Evolutionary conservation across 2,329 filamentous ascomycete species (phyloP), one percentile per base, ranked within the genome.

Genomic region (Pleurostoma richardsiae): DNA sequence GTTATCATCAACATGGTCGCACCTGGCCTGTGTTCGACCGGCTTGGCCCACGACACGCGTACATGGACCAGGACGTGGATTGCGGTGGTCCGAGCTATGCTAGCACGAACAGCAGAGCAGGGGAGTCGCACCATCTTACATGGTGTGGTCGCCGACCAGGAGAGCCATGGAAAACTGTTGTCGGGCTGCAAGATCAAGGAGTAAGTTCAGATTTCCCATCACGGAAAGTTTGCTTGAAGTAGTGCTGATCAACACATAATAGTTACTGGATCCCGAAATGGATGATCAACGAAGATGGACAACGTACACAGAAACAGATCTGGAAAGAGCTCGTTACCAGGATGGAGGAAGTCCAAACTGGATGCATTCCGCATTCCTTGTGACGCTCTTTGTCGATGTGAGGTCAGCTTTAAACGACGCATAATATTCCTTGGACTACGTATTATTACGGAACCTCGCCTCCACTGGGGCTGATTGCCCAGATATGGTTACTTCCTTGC

Each of bases 51-150:
- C 53, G 27, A 27, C 7, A 6, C 29, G 5, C 8, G 30, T 2
- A 28, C 28, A 6, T 39, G 43, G 2, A 33, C 46, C 10, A n/a
- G 11, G 7, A 30, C 26, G 1, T n/a, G 27, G 2, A n/a, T 51
- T 5, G 30, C 42, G 5, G 26, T 49, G 1, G 50, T 54, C 19
- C 47, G 52, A 5, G 44, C 36, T 30, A 28, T 71, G 5, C 33
- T 74, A 10, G 75, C 69, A 1, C 63, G 73, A 1, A 65, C 63
- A 0, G 65, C 70, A 0, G 76, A 79, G 53, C 66, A 69, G 42
- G 76, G 76, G 1, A 63, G 62, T 28, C 59, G 65, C 0, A 54
- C 56, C 2, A 52, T 68, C 2, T 58, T 67, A 0, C 42, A 61
- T 36, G 64, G 56, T 0, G 39, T 65, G 2, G 36, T 64, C 2